These are phyloP conservation scores for Penicillium sp. DNA, from an alignment of 2,329 filamentous ascomycete species.

Conservation along the genomic window DNA sequence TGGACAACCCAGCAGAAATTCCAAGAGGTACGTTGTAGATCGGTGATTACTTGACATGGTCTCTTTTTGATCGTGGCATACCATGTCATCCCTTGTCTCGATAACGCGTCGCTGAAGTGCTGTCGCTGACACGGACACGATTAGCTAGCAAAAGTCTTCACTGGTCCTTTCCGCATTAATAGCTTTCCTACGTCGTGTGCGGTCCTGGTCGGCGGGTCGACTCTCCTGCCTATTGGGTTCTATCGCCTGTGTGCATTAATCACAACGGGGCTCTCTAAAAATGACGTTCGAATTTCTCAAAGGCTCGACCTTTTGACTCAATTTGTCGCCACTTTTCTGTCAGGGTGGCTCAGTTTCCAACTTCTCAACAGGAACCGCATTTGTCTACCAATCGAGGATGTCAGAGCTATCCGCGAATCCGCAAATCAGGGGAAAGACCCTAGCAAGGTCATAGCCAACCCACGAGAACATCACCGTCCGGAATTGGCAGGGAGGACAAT, in stretches of 20 bases:
- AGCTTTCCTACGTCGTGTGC: constrained; percentile 54
- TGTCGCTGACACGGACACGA: constrained; percentile 19
- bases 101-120: background rate
- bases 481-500: constrained; percentile 67
- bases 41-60: background rate
- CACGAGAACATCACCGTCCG: constrained; percentile 22
- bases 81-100: constrained; percentile 7
- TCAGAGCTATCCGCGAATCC: constrained; percentile 7
- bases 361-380: constrained; percentile 45
- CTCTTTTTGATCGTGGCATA: background rate
- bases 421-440: constrained; percentile 6
- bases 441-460: constrained; percentile 4
- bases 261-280: constrained; percentile 17
- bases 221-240: constrained; percentile 40
- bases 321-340: constrained; percentile 47
- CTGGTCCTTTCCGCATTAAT: constrained; percentile 42
- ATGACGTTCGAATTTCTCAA: constrained; percentile 17
- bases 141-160: constrained; percentile 41
- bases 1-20: constrained; percentile 34
- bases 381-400: constrained; percentile 14
- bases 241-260: constrained; percentile 27
- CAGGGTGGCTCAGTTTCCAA: constrained; percentile 49
- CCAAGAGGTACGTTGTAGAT: constrained; percentile 31
- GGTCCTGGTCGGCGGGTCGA: constrained; percentile 51
- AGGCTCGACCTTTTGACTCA: constrained; percentile 29